Percentiles rank a stretch among this genome's conserved stretches.
Evolutionary conservation across 2,329 filamentous ascomycete species (phyloP).

Genomic region (Fusarium dlaminii): DNA sequence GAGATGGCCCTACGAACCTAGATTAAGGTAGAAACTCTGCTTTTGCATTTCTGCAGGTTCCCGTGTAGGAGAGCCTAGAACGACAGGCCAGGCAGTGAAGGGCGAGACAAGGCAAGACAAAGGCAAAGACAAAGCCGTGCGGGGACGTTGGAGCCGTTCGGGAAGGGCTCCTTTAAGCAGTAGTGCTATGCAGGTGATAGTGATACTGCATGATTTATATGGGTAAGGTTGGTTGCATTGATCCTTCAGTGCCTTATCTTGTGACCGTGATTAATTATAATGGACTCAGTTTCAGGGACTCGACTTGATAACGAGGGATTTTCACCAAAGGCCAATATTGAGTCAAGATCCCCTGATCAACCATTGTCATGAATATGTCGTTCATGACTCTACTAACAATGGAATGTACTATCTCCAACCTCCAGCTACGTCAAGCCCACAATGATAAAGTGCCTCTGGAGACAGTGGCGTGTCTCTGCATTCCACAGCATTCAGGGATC

Average conservation of each 20-base stretch:
- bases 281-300: conserved; percentile 3
- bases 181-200: conserved; percentile 25
- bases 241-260: not conserved
- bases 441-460: conserved; percentile 6
- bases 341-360: not conserved
- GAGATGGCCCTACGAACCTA: conserved; percentile 2
- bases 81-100: not conserved
- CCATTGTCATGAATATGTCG: conserved; percentile 5
- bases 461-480: conserved; percentile 29
- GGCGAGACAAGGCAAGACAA: not conserved
- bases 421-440: conserved; percentile 21
- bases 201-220: conserved; percentile 31
- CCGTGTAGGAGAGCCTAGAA: conserved; percentile 5
- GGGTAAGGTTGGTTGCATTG: conserved; percentile 8
- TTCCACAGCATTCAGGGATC: conserved; percentile 32
- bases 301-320: not conserved
- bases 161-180: conserved; percentile 1
- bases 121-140: not conserved
- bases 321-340: not conserved
- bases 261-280: not conserved
- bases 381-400: not conserved
- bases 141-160: conserved; percentile 19
- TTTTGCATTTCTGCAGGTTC: conserved; percentile 31
- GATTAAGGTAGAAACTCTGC: conserved; percentile 2
- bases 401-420: conserved; percentile 1